These are phyloP conservation scores for Wickerhamomyces queroliae DNA, from an alignment of 805 yeast genomes.

Conservation along the genomic window DNA sequence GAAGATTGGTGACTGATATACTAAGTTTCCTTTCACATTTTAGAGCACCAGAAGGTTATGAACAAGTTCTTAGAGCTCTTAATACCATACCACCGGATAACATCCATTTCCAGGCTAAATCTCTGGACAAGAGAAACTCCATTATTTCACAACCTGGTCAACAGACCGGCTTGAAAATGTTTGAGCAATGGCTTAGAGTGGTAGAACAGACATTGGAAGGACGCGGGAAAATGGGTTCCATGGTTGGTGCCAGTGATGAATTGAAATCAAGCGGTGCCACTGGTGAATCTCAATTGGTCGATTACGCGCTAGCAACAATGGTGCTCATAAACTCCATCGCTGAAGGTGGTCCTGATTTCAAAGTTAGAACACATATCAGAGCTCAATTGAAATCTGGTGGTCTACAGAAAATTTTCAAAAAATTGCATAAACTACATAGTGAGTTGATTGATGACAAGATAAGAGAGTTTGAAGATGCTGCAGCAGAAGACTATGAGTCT, in stretches of 20 bases:
- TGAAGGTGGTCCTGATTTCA: conserved; percentile 29
- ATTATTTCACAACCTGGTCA: conserved; percentile 12
- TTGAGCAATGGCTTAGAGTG: conserved; percentile 66
- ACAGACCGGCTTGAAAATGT: conserved; percentile 37
- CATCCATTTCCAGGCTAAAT: conserved; percentile 23
- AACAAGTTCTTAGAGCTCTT: conserved; percentile 41
- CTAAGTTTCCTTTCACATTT: conserved; percentile 49
- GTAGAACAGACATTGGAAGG: conserved; percentile 73
- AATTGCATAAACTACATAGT: conserved; percentile 46
- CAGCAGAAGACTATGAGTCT: conserved; percentile 51
- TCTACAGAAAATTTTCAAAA: conserved; percentile 42
- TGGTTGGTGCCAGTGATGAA: conserved; percentile 91
- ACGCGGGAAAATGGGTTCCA: conserved; percentile 82
- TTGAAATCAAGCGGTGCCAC: conserved; percentile 43
- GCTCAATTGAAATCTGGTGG: conserved; percentile 56
- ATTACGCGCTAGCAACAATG: conserved; percentile 67
- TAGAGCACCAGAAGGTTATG: conserved; percentile 41
- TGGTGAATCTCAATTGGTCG: conserved; percentile 59
- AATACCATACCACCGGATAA: conserved; percentile 22
- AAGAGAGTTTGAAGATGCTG: conserved; percentile 48
- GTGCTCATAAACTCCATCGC: conserved; percentile 63
- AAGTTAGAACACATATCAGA: conserved; percentile 51
- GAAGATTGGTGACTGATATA: conserved; percentile 77
- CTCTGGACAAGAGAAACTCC: conserved; percentile 30
- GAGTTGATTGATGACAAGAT: conserved; percentile 64